Base-by-base conservation (phyloP, 352 stramenopile genomes). In the Pythium graminicola region DNA sequence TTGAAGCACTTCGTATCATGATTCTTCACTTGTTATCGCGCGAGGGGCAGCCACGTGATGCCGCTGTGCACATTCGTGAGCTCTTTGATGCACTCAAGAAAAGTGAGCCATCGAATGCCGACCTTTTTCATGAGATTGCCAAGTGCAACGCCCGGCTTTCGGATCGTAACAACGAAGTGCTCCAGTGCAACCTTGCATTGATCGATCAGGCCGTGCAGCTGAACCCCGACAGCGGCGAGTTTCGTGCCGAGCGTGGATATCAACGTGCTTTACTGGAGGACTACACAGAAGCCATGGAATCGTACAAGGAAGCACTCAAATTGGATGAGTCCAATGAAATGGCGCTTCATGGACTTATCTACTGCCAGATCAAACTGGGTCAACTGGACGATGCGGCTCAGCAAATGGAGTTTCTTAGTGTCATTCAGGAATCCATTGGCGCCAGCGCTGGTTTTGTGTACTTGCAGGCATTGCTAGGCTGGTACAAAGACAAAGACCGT, bases 401-500 rank as follows among this genome's bases (percentile, higher is more conserved):
- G 59, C 90, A 97, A 55, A 87, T 97, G 69, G 90, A 97, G 41
- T 95, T 97, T 51, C 58, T 97, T 4, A 83, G 68, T 20, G 80
- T 96, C 10, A 88, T 97, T 50, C 86, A 96, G 36, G 82, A 95
- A 67, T 93, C 64, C 28, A 94, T 92, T 14, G 79, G 74, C 8
- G 72, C 76, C 10, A 93, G 75, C 39, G 73, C 81, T 2, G 73
- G 78, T 11, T 86, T 97, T 42, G 73, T 84, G 22, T 90, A 94
- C 46, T 65, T 97, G 3, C 79, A 96, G 50, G 87, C 87, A 0
- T 44, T 96, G 32, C 55, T 97, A n/a, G 79, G 70, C 45, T 91
- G 81, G 80, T 69, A 85, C 27, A 85, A 87, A 39, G 74, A 90
- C 29, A 72, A 70, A 11, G 77, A 96, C 44, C 71, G 70, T 19